Percentiles rank a stretch among this genome's conserved stretches.
Conservation (phyloP, 2,329 filamentous ascomycete species). For the Eutypella sp. region DNA sequence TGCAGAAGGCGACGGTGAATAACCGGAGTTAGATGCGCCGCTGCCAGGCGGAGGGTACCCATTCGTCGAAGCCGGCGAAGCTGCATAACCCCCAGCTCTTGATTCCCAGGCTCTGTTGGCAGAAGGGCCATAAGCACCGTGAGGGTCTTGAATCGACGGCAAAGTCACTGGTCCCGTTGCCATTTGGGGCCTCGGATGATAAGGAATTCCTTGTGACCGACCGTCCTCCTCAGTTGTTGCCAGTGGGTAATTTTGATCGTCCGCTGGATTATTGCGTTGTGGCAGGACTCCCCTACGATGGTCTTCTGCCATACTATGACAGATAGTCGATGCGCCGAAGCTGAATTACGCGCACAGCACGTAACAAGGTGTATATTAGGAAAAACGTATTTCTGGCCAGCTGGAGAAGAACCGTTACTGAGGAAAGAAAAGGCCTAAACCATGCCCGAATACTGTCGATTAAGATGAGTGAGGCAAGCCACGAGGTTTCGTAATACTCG, state of each 20-base stretch:
- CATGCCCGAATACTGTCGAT: neutral
- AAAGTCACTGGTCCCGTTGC: slow-evolving; percentile 39
- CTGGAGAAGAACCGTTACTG: neutral
- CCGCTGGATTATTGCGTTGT: slow-evolving; percentile 28
- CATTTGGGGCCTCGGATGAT: slow-evolving; percentile 32
- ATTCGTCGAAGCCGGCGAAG: slow-evolving; percentile 40
- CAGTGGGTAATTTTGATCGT: slow-evolving; percentile 38
- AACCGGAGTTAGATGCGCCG: slow-evolving; percentile 13
- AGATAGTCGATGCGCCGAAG: slow-evolving; percentile 26
- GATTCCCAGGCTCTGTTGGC: slow-evolving; percentile 24
- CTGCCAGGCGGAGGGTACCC: slow-evolving; percentile 37
- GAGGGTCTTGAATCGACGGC: slow-evolving; percentile 46
- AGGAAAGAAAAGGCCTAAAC: neutral
- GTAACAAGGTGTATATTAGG: slow-evolving; percentile 8
- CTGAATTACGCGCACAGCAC: slow-evolving; percentile 14
- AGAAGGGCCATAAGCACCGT: slow-evolving; percentile 23
- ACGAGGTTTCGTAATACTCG: no score
- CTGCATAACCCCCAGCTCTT: slow-evolving; percentile 32
- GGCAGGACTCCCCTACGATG: slow-evolving; percentile 30
- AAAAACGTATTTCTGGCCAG: neutral
- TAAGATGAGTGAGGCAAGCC: neutral
- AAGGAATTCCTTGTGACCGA: slow-evolving; percentile 27
- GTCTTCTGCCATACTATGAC: slow-evolving; percentile 35
- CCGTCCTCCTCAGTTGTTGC: slow-evolving; percentile 39
- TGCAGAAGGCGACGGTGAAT: slow-evolving; percentile 19